These are phyloP conservation scores for Penicillium sp. DNA, from an alignment of 2,329 filamentous ascomycete genomes.

Conservation along the genomic window DNA sequence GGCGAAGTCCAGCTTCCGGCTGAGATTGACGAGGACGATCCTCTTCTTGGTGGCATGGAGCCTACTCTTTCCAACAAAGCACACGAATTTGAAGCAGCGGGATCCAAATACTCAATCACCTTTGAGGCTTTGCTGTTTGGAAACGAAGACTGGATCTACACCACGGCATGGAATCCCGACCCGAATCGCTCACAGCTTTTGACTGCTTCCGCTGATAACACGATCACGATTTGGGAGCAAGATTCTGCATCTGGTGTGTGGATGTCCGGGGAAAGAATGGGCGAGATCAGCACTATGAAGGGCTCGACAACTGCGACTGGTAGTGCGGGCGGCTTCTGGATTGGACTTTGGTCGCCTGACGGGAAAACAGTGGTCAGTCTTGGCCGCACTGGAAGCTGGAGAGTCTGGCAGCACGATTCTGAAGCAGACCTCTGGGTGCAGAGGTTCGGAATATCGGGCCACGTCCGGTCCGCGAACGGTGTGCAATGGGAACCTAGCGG, in stretches of 20 bases:
- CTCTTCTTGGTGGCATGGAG: constrained; percentile 42
- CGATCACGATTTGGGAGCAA: constrained; percentile 84
- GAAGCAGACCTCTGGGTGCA: constrained; percentile 67
- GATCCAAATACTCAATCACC: constrained; percentile 67
- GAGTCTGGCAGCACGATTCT: constrained; percentile 66
- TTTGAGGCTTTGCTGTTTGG: constrained; percentile 92
- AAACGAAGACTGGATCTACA: constrained; percentile 98
- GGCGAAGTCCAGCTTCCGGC: constrained; percentile 57
- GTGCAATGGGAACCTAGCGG: constrained; percentile 79
- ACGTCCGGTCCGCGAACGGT: constrained; percentile 73
- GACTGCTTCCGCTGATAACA: constrained; percentile 91
- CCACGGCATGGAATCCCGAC: constrained; percentile 63
- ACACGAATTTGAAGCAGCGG: constrained; percentile 61
- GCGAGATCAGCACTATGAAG: constrained; percentile 91
- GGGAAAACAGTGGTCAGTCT: constrained; percentile 71
- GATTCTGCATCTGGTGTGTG: constrained; percentile 82
- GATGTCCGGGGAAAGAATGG: constrained; percentile 77
- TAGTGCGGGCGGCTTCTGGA: constrained; percentile 95
- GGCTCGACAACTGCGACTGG: constrained; percentile 94
- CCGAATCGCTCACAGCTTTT: constrained; percentile 63
- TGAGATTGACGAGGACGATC: constrained; percentile 29
- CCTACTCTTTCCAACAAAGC: constrained; percentile 84
- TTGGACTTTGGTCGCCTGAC: constrained; percentile 80
- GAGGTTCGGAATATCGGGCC: constrained; percentile 71
- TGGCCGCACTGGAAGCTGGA: constrained; percentile 88